phyloP scores from a whole-genome alignment of 1,139 yeast species.

The Saccharomycopsis phalli region DNA sequence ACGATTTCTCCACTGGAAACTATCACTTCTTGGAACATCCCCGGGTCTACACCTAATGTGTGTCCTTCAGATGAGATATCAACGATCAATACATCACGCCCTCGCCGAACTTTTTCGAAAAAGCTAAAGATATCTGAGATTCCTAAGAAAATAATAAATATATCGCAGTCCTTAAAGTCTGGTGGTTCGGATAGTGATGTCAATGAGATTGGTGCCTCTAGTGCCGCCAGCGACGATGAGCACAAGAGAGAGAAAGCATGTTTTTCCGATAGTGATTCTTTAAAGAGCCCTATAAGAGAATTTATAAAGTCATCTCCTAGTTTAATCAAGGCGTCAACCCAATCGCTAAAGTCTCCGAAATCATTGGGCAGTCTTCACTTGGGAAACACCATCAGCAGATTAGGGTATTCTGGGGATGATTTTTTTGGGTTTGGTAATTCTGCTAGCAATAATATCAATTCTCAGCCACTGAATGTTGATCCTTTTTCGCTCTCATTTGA shows the following conservation, averaged over 20 bases:
- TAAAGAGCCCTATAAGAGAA: conserved; percentile 2
- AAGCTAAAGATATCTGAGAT: conserved; percentile 15
- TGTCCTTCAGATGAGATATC: too few relatives aligned
- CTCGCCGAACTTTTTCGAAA: conserved; percentile 13
- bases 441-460: too few relatives aligned
- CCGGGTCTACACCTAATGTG: too few relatives aligned
- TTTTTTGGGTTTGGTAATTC: conserved; percentile 2
- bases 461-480: too few relatives aligned
- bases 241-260: neutral
- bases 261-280: neutral
- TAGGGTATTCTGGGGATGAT: neutral
- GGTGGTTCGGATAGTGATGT: neutral
- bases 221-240: neutral
- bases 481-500: conserved; percentile 1
- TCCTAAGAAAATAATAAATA: conserved; percentile 14
- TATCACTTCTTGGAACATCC: too few relatives aligned
- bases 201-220: neutral
- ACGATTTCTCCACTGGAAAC: too few relatives aligned
- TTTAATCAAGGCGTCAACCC: conserved; percentile 1
- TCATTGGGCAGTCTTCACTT: neutral
- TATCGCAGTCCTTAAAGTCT: conserved; percentile 10
- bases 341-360: conserved; percentile 2
- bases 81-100: neutral
- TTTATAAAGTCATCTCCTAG: conserved; percentile 3
- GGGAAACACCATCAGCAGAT: neutral